These are phyloP conservation scores for Septoria petroselini DNA, from an alignment of 2,329 filamentous ascomycete genomes.

Conservation along the genomic window DNA sequence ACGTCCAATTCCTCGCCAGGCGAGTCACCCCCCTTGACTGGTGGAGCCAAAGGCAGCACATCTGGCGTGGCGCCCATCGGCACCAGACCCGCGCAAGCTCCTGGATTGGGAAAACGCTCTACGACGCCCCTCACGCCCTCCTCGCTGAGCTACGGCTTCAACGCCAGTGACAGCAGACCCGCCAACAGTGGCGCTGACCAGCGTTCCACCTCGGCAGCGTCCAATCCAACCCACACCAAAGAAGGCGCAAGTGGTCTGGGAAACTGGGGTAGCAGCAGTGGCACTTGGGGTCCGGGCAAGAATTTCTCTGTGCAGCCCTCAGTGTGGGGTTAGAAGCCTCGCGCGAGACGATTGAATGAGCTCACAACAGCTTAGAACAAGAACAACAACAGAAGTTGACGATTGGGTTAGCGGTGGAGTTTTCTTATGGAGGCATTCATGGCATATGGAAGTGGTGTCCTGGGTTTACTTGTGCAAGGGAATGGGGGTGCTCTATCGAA, in stretches of 20 bases:
- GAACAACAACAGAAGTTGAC: slow-evolving; percentile 16
- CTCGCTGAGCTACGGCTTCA: slow-evolving; percentile 74
- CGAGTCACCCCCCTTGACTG: slow-evolving; percentile 68
- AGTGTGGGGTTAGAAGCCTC: slow-evolving; percentile 73
- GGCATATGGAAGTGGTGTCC: slow-evolving; percentile 25
- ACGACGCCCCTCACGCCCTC: slow-evolving; percentile 82
- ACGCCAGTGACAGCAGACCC: slow-evolving; percentile 50
- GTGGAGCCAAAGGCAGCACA: slow-evolving; percentile 57
- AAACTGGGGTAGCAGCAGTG: slow-evolving; percentile 75
- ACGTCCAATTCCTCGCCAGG: slow-evolving; percentile 85
- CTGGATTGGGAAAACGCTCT: slow-evolving; percentile 71
- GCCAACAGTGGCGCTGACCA: slow-evolving; percentile 52
- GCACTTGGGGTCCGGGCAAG: slow-evolving; percentile 76
- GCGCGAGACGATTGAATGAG: slow-evolving; percentile 9
- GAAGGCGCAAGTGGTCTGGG: slow-evolving; percentile 45
- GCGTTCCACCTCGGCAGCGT: slow-evolving; percentile 54
- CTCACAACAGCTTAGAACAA: slow-evolving; percentile 5
- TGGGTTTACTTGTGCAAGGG: slow-evolving; percentile 7
- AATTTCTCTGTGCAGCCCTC: slow-evolving; percentile 85
- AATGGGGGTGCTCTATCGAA: slow-evolving; percentile 10
- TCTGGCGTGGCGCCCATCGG: slow-evolving; percentile 85
- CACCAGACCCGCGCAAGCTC: slow-evolving; percentile 69
- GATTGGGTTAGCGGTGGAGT: slow-evolving; percentile 23
- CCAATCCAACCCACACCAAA: slow-evolving; percentile 54
- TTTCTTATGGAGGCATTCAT: slow-evolving; percentile 20